These are phyloP conservation scores for Saccharomyces hybrid DNA, from an alignment of 1,139 yeast species.

Conservation along the genomic window DNA sequence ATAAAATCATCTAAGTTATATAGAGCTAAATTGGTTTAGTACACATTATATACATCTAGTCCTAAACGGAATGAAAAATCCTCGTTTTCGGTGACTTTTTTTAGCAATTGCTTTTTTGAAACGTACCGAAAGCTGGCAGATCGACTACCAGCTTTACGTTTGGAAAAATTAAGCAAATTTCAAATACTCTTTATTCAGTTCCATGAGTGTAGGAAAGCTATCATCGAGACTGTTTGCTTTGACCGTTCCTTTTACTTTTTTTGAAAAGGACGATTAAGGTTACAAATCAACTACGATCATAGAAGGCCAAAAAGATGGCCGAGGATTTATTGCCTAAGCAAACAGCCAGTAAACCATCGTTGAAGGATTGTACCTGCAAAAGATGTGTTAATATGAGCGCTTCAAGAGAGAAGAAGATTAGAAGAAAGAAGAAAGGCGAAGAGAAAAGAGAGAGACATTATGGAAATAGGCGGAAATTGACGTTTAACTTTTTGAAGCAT, in stretches of 20 bases:
- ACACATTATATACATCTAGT: slow-evolving; percentile 5
- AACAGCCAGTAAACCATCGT: background rate
- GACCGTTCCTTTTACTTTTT: background rate
- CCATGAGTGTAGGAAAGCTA: background rate
- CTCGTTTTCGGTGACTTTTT: background rate
- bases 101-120: background rate
- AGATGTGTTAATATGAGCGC: slow-evolving; percentile 7
- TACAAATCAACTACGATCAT: background rate
- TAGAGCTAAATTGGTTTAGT: background rate
- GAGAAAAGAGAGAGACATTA: background rate
- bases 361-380: background rate
- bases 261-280: background rate
- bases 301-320: background rate
- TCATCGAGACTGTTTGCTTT: background rate
- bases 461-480: slow-evolving; percentile 1
- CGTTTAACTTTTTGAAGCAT: slow-evolving; percentile 2
- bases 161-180: background rate
- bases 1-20: background rate
- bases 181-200: background rate
- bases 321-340: background rate
- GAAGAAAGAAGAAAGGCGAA: slow-evolving; percentile 2
- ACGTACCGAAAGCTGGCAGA: background rate
- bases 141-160: background rate
- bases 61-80: background rate
- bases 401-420: background rate